Evolutionary conservation across 805 yeast genomes (phyloP), one percentile per base, ranked within the genome.

Genomic region (Myxozyma sirexii): DNA sequence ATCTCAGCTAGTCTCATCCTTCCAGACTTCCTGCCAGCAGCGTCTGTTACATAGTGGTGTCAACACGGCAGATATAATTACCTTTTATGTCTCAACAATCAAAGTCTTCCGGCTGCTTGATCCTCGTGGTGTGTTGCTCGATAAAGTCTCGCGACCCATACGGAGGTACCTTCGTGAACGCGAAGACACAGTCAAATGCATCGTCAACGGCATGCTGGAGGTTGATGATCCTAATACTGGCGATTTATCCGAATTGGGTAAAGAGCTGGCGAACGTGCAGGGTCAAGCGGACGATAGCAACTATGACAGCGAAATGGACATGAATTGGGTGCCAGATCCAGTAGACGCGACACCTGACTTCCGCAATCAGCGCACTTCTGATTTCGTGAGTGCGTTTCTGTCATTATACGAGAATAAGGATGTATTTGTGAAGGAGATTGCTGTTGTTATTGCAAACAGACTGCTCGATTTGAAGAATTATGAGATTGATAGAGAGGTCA

Each of bases 341-440:
- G 80, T 88, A 15, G 97, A 90, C 74, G 96, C 97, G 0, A 80
- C 91, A n/a, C 89, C 92, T 0, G 96, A 90, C 71, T 90, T 88
- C 74, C 45, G 57, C 19, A 60, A 44, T 31, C 47, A 51, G 26
- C 52, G 59, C 8, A 21, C 52, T 19, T 80, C 82, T 46, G 96
- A 89, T 68, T 80, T 85, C 4, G 84, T 90, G 23, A 90, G 85
- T 63, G 82, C 90, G 0, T 75, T 90, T 33, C 78, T 88, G 1
- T 83, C 92, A 1, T 82, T 90, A 0, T 87, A 84, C 72, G 93
- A 88, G 49, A 80, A 84, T 63, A 86, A 86, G 64, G 85, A 82
- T 15, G 76, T 81, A 0, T 86, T 90, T 64, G 79, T 88, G 46
- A 77, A 80, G 35, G 94, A 87, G 67, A 81, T 90, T 60, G 81